Base-by-base conservation (phyloP, 1,284 basidiomycete species). In the Tilletiopsis washingtonensis region DNA sequence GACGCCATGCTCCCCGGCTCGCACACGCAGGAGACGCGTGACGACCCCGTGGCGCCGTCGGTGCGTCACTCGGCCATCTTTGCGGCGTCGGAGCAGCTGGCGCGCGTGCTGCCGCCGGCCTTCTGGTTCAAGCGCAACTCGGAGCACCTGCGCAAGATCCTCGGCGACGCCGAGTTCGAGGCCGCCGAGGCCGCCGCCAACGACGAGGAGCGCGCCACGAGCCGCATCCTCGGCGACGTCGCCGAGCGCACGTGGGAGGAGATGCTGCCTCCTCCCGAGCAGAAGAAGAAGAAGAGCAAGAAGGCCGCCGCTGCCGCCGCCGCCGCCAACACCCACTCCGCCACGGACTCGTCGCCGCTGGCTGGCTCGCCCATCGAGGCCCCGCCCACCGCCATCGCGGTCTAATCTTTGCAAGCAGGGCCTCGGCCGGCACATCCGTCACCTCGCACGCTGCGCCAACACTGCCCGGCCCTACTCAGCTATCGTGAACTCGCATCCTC, bases 91-190 rank as follows among this genome's bases (percentile, higher is more conserved):
- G 66, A 69, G 49, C 59, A 61, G 51, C 62, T 64, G 56, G 46
- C 54, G 42, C 61, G 66, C 46, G 56, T 53, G 14, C 54, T 69
- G 37, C 64, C 66, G 36, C 66, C 66, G 32, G 54, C 55, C 47
- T 67, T 59, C 56, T 69, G 66, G 66, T 56, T 67, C 58, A 67
- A 63, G 57, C 60, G 62, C 51, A 67, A 69, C 54, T 54, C 52
- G 46, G 62, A 58, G 34, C 54, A 59, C 53, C 59, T 69, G 19
- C 49, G 51, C 39, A 64, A 61, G 56, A 69, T 67, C 53, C 44
- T 69, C 32, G 43, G 43, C 11, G 29, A 26, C 20, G 29, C 20
- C 11, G 64, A 56, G 37, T 65, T 54, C 55, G 62, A 67, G 45
- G 54, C 62, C 20, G 64, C 63, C 47, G 46, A 59, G 51, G 56